Conservation (phyloP, 148 eudicot species). For the Arbutus unedo region DNA sequence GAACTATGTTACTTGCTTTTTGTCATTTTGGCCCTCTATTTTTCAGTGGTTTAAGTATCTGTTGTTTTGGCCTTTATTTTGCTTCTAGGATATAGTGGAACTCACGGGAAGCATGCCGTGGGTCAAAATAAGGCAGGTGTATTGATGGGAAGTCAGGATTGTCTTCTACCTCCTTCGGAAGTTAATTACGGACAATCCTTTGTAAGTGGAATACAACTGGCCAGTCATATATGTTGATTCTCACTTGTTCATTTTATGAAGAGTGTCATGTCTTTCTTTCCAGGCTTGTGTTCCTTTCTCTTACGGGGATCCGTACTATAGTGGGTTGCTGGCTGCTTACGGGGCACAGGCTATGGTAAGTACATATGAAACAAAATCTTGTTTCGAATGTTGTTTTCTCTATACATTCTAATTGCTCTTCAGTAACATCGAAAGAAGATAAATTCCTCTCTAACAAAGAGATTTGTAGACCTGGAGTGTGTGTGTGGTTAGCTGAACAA, state of each 20-base stretch:
- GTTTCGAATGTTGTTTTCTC: neutral
- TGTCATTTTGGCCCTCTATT: neutral
- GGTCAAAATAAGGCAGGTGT: constrained; percentile 16
- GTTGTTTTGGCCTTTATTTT: constrained; percentile 9
- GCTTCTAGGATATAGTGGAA: constrained; percentile 28
- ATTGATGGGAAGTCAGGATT: constrained; percentile 33
- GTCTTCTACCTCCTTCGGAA: constrained; percentile 38
- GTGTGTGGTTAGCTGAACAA: neutral
- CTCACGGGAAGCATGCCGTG: constrained; percentile 29
- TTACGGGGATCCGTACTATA: constrained; percentile 41
- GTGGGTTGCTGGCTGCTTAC: constrained; percentile 32
- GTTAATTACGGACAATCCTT: constrained; percentile 37
- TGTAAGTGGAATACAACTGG: constrained; percentile 33
- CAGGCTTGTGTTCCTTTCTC: constrained; percentile 46
- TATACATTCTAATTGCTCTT: neutral
- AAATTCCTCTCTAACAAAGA: neutral
- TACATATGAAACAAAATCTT: constrained; percentile 17
- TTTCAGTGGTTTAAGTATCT: neutral
- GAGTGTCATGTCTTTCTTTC: constrained; percentile 8
- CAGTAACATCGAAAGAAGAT: neutral
- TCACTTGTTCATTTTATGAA: neutral
- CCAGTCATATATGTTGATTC: neutral
- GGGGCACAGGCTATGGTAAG: constrained; percentile 54
- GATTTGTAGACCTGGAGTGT: neutral
- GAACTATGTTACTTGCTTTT: neutral